Percentiles rank a stretch among this genome's conserved stretches.
phyloP scores from a whole-genome alignment of 805 yeast species.

The Yamadazyma endophytica region DNA sequence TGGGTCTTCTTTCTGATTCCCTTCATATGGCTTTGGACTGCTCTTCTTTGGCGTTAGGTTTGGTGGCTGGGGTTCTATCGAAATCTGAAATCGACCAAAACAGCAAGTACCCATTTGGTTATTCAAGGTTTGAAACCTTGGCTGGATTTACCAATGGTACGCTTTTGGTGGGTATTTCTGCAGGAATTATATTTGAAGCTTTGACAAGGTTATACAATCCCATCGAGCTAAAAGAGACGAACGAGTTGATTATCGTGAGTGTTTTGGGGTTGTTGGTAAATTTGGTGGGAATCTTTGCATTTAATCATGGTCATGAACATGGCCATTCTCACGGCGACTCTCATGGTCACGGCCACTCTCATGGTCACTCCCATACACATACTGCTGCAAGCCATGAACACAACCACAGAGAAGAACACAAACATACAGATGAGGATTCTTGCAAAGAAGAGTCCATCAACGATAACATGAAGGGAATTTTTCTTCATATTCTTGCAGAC shows the following conservation, averaged over 20 bases:
- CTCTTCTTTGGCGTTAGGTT: constrained; percentile 81
- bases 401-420: constrained; percentile 8
- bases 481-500: constrained; percentile 90
- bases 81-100: constrained; percentile 44
- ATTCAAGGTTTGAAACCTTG: constrained; percentile 79
- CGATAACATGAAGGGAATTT: constrained; percentile 89
- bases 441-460: too few species aligned
- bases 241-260: constrained; percentile 82
- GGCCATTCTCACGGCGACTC: constrained; percentile 36
- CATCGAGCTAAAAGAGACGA: constrained; percentile 70
- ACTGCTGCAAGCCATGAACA: too few species aligned
- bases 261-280: constrained; percentile 82
- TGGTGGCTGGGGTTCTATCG: constrained; percentile 69
- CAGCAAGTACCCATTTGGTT: constrained; percentile 80
- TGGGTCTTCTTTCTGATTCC: constrained; percentile 89
- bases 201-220: constrained; percentile 77
- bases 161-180: constrained; percentile 79
- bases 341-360: constrained; percentile 36
- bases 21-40: constrained; percentile 97
- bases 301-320: constrained; percentile 74
- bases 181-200: constrained; percentile 85
- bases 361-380: constrained; percentile 37
- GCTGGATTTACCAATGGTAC: constrained; percentile 97
- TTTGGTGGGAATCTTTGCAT: constrained; percentile 88
- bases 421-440: too few species aligned